Evolutionary conservation across 2,329 filamentous ascomycete genomes (phyloP), one percentile per base, ranked within the genome.

Genomic region (Taxawa tesnikishii): DNA sequence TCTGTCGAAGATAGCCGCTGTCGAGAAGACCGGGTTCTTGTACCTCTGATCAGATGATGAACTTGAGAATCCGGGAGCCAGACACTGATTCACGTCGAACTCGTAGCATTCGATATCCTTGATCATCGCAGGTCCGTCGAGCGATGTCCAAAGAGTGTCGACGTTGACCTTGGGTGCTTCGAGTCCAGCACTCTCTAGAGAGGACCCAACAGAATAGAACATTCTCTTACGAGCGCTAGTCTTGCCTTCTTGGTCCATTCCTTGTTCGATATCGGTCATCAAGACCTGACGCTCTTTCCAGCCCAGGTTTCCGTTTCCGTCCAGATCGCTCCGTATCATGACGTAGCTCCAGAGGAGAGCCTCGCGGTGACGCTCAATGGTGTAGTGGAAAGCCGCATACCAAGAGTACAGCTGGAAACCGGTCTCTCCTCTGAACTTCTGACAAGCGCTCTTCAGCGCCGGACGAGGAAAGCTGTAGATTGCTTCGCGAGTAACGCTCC

Each of bases 331-430:
- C 5, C 55, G 50, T 6, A 55, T 44, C 51, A 59, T 57, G 31
- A 63, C 47, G 33, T 59, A 61, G 21, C 56, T 59, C 58, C 58
- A 63, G 10, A 63, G 44, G 13, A 63, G 42, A 4, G 54, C 58
- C 38, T 63, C 59, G 2, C 59, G 47, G 33, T 61, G 59, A 15
- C 59, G 43, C 41, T 63, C 59, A 31, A 62, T 62, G 10, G 51
- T 57, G 41, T 62, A 62, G 40, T 63, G 60, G 39, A 62, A 62
- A 11, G 49, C 43, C 1, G 51, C 50, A 37, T 51, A 62, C 59
- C 60, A 62, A 1, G 58, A 56, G 36, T 60, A 62, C 2, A 62
- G 48, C 44, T 63, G 58, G 35, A 58, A 62, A 2, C 48, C 48
- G 3, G 52, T 55, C 38, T 63, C 58, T 14, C 59, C 59, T 16